phyloP scores from a whole-genome alignment of 2,329 filamentous ascomycete genomes.

The Pseudogymnoascus sp. region DNA sequence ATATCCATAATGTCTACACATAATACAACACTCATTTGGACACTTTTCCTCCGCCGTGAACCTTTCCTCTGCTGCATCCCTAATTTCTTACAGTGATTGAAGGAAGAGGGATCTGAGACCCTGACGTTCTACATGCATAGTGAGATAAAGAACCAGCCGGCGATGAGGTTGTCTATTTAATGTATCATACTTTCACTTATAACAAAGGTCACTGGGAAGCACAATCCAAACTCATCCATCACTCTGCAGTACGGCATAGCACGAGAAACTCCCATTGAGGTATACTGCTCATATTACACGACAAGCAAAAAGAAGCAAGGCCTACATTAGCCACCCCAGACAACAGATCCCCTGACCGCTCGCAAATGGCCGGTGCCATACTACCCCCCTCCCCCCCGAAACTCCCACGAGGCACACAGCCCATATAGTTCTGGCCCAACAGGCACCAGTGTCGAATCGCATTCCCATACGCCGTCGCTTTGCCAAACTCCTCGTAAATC shows the following conservation, averaged over 20 bases:
- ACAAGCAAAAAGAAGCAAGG: not conserved
- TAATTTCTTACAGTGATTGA: not conserved
- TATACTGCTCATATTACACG: constrained; percentile 7
- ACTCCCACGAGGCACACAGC: not conserved
- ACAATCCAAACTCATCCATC: not conserved
- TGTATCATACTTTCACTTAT: not conserved
- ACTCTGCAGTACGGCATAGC: not conserved
- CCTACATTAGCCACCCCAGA: constrained; percentile 1
- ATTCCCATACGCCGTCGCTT: constrained; percentile 1
- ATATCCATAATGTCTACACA: not conserved
- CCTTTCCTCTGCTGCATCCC: not conserved
- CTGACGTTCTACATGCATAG: not conserved
- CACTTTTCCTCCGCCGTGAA: not conserved
- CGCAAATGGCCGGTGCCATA: not conserved
- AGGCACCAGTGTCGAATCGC: not conserved
- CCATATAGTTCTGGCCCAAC: not conserved
- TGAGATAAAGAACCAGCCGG: not conserved
- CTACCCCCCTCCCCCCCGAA: not conserved
- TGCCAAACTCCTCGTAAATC: constrained; percentile 2
- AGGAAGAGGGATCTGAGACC: not conserved
- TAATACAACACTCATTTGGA: not conserved
- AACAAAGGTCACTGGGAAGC: not conserved
- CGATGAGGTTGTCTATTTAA: not conserved
- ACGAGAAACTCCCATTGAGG: not conserved
- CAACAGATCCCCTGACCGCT: not conserved